Evolutionary conservation across 2,329 filamentous ascomycete genomes (phyloP).

Genomic region (Hypomyces rosellus): DNA sequence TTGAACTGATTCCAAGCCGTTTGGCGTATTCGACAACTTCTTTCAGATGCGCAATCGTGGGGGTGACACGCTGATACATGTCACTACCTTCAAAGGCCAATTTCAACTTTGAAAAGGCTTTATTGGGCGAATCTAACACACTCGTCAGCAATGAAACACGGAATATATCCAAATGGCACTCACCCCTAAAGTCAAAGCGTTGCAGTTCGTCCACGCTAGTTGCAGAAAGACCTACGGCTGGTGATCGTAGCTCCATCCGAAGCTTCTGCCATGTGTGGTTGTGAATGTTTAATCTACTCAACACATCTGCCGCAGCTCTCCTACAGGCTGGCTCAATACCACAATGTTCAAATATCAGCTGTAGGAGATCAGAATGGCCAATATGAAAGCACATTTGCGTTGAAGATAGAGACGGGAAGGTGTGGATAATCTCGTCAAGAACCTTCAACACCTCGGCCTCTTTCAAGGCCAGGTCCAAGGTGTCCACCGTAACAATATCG

Average conservation of each 20-base stretch:
- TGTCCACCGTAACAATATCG: constrained; percentile 82
- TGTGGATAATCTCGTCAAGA: constrained; percentile 78
- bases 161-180: constrained; percentile 14
- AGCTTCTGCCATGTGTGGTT: constrained; percentile 79
- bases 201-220: constrained; percentile 87
- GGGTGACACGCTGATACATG: constrained; percentile 66
- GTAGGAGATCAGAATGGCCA: constrained; percentile 80
- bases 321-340: constrained; percentile 65
- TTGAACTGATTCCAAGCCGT: constrained; percentile 66
- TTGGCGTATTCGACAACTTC: constrained; percentile 72
- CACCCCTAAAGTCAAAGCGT: constrained; percentile 83
- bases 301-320: constrained; percentile 67
- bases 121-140: constrained; percentile 43
- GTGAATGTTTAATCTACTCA: constrained; percentile 82
- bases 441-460: constrained; percentile 94
- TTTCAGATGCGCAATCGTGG: constrained; percentile 72
- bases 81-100: constrained; percentile 56
- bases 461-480: constrained; percentile 75
- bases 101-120: constrained; percentile 54
- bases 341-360: constrained; percentile 86
- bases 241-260: constrained; percentile 72
- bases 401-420: constrained; percentile 68
- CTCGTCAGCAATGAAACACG: constrained; percentile 14
- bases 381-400: constrained; percentile 81
- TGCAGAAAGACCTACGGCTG: constrained; percentile 72